These are phyloP conservation scores for Tuber aestivum DNA, from an alignment of 495 filamentous ascomycete genomes.

Conservation along the genomic window DNA sequence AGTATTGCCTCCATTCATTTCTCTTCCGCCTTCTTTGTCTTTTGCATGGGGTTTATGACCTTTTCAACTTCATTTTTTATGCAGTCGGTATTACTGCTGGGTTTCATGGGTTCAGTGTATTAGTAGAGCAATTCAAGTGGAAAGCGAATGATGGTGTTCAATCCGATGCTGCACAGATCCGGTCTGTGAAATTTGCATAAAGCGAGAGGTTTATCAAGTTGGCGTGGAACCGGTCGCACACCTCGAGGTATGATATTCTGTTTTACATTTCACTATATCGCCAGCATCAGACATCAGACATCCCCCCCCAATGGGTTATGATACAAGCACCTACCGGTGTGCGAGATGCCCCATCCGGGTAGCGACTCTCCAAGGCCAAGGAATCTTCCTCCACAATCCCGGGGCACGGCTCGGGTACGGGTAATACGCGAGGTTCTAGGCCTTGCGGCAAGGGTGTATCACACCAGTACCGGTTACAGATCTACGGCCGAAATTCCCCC, in stretches of 20 bases:
- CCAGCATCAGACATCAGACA: background rate
- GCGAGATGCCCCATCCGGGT: background rate
- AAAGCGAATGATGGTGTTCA: background rate
- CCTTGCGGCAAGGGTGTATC: background rate
- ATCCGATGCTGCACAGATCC: background rate
- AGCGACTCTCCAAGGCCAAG: background rate
- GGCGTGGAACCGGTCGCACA: background rate
- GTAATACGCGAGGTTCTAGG: background rate
- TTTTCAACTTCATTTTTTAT: slow-evolving; percentile 18
- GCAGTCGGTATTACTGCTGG: slow-evolving; percentile 5
- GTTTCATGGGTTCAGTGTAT: background rate
- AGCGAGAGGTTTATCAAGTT: background rate
- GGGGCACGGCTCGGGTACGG: background rate
- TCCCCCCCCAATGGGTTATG: background rate
- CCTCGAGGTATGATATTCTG: background rate
- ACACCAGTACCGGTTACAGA: background rate
- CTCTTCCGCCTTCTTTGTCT: slow-evolving; percentile 16
- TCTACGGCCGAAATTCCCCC: background rate
- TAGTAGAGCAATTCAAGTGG: background rate
- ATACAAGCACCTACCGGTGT: background rate
- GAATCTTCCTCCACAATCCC: background rate
- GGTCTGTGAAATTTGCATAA: background rate
- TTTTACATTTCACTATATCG: background rate
- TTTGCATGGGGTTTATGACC: slow-evolving; percentile 17
- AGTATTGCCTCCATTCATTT: slow-evolving; percentile 28